Percentiles rank a stretch among this genome's conserved stretches.
Conservation (phyloP, 768 basidiomycete species). For the Pulveroboletus ravenelii region DNA sequence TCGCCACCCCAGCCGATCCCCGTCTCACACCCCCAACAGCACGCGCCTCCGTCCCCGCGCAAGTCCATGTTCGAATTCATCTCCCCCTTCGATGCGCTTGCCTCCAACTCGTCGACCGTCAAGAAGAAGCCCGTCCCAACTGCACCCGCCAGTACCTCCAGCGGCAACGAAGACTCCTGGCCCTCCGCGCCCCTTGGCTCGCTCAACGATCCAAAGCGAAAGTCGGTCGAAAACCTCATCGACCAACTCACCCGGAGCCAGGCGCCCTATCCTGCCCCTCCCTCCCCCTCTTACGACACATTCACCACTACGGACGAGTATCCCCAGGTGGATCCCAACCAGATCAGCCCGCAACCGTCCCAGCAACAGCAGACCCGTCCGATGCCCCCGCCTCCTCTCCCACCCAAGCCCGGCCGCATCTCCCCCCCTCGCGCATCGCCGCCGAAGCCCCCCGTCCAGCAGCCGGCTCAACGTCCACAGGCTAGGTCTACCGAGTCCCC, state of each 20-base stretch:
- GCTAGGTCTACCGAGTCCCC: conserved; percentile 50
- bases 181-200: conserved; percentile 30
- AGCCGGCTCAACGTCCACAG: conserved; percentile 40
- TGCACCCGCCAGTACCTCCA: conserved; percentile 36
- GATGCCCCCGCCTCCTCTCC: conserved; percentile 53
- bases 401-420: conserved; percentile 47
- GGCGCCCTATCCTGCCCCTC: conserved; percentile 32
- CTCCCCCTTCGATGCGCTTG: conserved; percentile 79
- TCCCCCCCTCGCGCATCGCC: conserved; percentile 64
- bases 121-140: conserved; percentile 71
- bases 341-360: conserved; percentile 16
- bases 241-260: conserved; percentile 61
- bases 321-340: conserved; percentile 38
- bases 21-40: conserved; percentile 33
- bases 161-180: conserved; percentile 60
- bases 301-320: conserved; percentile 42
- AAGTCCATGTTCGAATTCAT: conserved; percentile 84
- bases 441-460: conserved; percentile 52
- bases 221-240: conserved; percentile 78
- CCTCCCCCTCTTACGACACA: conserved; percentile 31
- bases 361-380: conserved; percentile 35
- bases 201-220: conserved; percentile 57
- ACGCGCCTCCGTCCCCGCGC: conserved; percentile 61
- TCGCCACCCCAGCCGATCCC: conserved; percentile 19
- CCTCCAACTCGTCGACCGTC: conserved; percentile 37